These are phyloP conservation scores for Aspergillus nomiae DNA, from an alignment of 2,329 filamentous ascomycete species.

Conservation along the genomic window DNA sequence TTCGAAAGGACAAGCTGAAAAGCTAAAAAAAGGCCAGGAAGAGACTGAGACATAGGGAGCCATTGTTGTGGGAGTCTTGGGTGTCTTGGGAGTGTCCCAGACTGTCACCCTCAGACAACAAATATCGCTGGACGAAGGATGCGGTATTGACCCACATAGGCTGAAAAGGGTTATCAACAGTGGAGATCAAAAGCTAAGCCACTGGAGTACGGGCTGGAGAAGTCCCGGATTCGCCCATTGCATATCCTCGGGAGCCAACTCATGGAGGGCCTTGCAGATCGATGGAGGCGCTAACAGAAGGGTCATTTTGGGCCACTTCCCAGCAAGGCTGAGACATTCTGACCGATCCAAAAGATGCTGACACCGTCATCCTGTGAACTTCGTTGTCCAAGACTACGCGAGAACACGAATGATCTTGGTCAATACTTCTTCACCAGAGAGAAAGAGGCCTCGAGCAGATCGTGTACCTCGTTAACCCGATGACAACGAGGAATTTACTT, in stretches of 20 bases:
- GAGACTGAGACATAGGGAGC: too few species aligned
- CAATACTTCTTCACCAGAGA: neutral
- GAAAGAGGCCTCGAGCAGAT: neutral
- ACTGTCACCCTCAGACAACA: neutral
- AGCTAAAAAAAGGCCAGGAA: too few species aligned
- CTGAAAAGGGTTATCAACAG: neutral
- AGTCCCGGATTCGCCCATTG: neutral
- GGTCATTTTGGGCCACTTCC: neutral
- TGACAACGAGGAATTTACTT: neutral
- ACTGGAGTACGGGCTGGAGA: neutral
- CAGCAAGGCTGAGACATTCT: neutral
- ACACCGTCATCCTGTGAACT: neutral
- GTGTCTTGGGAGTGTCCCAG: too few species aligned
- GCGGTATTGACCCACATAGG: neutral
- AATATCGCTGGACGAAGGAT: neutral
- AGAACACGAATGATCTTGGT: neutral
- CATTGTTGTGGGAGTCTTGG: too few species aligned
- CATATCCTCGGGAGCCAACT: neutral
- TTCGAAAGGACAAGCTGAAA: too few species aligned
- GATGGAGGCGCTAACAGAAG: neutral
- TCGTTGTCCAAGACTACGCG: neutral
- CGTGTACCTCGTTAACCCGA: neutral
- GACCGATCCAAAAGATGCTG: neutral
- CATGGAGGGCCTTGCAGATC: neutral
- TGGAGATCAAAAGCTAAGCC: neutral